Conservation (phyloP, 2,329 filamentous ascomycete genomes). For the Alternaria dauci region DNA sequence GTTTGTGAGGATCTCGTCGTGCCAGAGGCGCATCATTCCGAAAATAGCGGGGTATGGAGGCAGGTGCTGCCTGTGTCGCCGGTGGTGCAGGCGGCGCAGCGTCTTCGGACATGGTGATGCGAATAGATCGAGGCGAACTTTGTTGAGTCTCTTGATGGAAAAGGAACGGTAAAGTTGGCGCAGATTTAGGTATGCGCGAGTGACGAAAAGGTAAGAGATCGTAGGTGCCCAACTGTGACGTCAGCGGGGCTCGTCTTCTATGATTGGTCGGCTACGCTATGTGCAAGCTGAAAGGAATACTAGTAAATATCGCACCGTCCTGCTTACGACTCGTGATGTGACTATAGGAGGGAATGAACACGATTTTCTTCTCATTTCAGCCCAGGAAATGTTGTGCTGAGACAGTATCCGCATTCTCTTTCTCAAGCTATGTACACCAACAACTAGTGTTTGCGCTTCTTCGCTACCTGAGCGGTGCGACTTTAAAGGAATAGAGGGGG, state of each 20-base stretch:
- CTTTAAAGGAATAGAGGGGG: neutral
- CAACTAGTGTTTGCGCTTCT: neutral
- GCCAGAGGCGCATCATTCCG: conserved; percentile 50
- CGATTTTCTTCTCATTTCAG: neutral
- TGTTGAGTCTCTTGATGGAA: conserved; percentile 2
- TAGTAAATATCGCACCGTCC: neutral
- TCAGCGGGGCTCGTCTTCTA: conserved; percentile 21
- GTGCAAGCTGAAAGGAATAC: neutral
- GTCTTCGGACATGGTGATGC: conserved; percentile 40
- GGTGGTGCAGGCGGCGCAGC: conserved; percentile 21
- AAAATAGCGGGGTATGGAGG: conserved; percentile 53
- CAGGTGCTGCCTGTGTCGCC: conserved; percentile 28
- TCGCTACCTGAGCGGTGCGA: neutral
- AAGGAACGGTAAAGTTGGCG: conserved; percentile 9
- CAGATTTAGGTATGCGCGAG: conserved; percentile 10
- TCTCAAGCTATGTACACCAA: neutral
- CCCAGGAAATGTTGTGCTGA: neutral
- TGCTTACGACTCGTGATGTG: neutral
- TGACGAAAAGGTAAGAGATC: conserved; percentile 13
- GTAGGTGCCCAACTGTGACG: conserved; percentile 22
- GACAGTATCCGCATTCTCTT: neutral
- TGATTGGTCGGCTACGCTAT: conserved; percentile 1
- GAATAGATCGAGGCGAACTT: conserved; percentile 1
- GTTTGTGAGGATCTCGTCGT: conserved; percentile 58
- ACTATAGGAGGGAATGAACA: neutral